phyloP scores from a whole-genome alignment of 345 rosid species.

The Linum trigynum region DNA sequence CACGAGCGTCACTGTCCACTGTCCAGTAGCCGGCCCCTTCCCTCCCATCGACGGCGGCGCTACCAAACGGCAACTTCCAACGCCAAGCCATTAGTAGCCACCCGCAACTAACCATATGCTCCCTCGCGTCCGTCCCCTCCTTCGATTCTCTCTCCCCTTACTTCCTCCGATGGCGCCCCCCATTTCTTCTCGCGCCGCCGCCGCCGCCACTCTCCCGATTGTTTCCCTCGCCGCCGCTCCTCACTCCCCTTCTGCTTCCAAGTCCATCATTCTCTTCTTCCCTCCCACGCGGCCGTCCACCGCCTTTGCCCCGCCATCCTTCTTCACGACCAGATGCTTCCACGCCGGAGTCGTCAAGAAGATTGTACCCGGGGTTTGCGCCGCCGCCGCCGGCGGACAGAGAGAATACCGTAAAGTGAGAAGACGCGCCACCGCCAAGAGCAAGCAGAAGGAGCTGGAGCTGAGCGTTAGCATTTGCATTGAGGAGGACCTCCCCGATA shows the following conservation, averaged over 20 bases:
- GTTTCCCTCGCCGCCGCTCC: constrained; percentile 8
- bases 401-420: constrained; percentile 65
- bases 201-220: constrained; percentile 15
- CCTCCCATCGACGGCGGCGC: too few species aligned
- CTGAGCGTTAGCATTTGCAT: constrained; percentile 73
- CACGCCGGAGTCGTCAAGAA: constrained; percentile 17
- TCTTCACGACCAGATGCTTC: constrained; percentile 26
- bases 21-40: too few species aligned
- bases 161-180: constrained; percentile 35
- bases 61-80: too few species aligned
- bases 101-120: constrained; percentile 21
- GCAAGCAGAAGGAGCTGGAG: constrained; percentile 50
- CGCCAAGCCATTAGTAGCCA: too few species aligned
- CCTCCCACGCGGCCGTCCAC: constrained; percentile 8
- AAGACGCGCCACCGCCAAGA: constrained; percentile 32
- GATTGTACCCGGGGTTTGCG: constrained; percentile 16
- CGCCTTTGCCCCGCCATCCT: constrained; percentile 17
- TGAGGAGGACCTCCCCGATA: constrained; percentile 71
- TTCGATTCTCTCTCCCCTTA: constrained; percentile 16
- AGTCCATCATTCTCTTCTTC: not conserved
- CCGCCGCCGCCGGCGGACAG: constrained; percentile 20
- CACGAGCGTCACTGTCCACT: too few species aligned
- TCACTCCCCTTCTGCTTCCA: not conserved
- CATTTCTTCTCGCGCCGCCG: constrained; percentile 35
- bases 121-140: constrained; percentile 37